These are phyloP conservation scores for Rhizopus stolonifer DNA, from an alignment of 371 early-diverging fungal species.

Conservation along the genomic window DNA sequence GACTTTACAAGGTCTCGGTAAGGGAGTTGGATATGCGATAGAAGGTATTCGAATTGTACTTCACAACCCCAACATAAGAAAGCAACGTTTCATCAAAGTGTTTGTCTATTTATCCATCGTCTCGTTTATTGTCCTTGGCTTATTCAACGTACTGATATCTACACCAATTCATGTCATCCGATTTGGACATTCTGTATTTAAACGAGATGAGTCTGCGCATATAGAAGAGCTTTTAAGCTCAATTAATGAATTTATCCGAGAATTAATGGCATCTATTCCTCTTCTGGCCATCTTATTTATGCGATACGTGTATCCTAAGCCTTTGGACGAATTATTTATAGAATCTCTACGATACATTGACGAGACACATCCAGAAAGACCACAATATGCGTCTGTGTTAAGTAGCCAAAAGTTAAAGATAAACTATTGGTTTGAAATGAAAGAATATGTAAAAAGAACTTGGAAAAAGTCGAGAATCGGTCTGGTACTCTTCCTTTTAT, in stretches of 20 bases:
- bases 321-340: conserved; percentile 65
- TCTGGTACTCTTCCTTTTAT: conserved; percentile 44
- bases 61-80: conserved; percentile 52
- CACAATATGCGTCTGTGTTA: conserved; percentile 47
- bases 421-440: conserved; percentile 57
- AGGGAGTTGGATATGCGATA: conserved; percentile 50
- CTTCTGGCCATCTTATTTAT: conserved; percentile 57
- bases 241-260: conserved; percentile 27
- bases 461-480: conserved; percentile 53
- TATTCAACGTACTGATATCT: conserved; percentile 41
- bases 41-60: conserved; percentile 48
- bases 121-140: conserved; percentile 44
- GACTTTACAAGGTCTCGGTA: conserved; percentile 36
- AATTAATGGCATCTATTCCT: conserved; percentile 50
- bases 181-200: conserved; percentile 28
- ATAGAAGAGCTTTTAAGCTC: conserved; percentile 25
- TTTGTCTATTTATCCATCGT: conserved; percentile 49
- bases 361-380: conserved; percentile 37
- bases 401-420: conserved; percentile 39
- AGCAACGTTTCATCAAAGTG: conserved; percentile 48
- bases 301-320: conserved; percentile 65
- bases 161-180: conserved; percentile 38
- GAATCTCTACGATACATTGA: conserved; percentile 56
- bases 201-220: conserved; percentile 16
- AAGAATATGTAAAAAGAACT: conserved; percentile 43